A percentile compares a stretch with the other conserved stretches of the same genome.
phyloP scores from a whole-genome alignment of 2,329 filamentous ascomycete genomes.

The Dactylellina cionopaga region DNA sequence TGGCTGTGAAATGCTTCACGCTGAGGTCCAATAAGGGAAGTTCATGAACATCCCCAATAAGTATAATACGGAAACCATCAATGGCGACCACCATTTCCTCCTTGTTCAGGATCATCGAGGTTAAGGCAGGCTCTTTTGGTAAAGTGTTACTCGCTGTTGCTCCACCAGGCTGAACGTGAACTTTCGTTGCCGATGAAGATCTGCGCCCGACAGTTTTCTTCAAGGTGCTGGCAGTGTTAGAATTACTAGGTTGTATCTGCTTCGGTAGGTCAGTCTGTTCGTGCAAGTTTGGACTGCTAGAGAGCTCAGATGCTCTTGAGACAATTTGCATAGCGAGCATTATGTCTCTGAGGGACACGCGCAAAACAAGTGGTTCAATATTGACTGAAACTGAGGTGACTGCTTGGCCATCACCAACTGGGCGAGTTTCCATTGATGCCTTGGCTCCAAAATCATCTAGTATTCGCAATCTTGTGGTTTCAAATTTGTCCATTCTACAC shows the following conservation, averaged over 20 bases:
- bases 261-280: constrained; percentile 66
- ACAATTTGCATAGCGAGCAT: constrained; percentile 92
- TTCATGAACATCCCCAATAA: constrained; percentile 96
- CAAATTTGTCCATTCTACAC: constrained; percentile 97
- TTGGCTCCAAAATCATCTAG: constrained; percentile 96
- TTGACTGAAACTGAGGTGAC: constrained; percentile 84
- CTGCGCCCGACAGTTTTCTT: constrained; percentile 46
- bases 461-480: constrained; percentile 87
- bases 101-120: constrained; percentile 54
- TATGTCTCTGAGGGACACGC: constrained; percentile 92
- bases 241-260: constrained; percentile 60
- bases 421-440: constrained; percentile 81
- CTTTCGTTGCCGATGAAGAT: constrained; percentile 61
- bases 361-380: constrained; percentile 87
- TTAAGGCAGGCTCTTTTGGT: not conserved
- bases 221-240: constrained; percentile 53
- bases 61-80: constrained; percentile 87
- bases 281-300: constrained; percentile 61
- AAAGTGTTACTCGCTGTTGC: constrained; percentile 58
- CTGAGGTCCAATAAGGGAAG: constrained; percentile 93
- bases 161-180: constrained; percentile 60
- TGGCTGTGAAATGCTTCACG: constrained; percentile 85
- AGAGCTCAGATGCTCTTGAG: constrained; percentile 87
- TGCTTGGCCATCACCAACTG: constrained; percentile 69
- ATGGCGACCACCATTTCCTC: constrained; percentile 88